These are phyloP conservation scores for Beauveria sp. DNA, from an alignment of 2,329 filamentous ascomycete genomes.

Conservation along the genomic window DNA sequence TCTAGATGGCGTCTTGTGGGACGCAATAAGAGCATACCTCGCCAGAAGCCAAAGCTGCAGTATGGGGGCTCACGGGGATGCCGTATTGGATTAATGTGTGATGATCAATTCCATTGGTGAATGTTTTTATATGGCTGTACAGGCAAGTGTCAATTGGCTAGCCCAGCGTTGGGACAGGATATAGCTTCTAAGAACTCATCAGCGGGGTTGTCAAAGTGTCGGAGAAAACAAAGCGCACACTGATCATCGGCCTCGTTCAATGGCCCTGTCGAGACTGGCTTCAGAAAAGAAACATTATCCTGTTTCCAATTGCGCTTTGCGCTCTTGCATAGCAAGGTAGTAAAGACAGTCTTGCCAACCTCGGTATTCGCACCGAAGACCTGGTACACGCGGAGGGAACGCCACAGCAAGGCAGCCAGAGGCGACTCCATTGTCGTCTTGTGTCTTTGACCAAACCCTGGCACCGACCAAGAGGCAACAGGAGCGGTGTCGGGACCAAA, in stretches of 20 bases:
- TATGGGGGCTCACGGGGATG: slow-evolving; percentile 69
- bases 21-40: slow-evolving; percentile 24
- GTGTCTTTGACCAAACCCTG: neutral
- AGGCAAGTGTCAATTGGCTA: neutral
- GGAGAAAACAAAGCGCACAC: slow-evolving; percentile 34
- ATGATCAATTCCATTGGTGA: slow-evolving; percentile 40
- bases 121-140: slow-evolving; percentile 53
- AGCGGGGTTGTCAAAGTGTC: neutral
- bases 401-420: slow-evolving; percentile 56
- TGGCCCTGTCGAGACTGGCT: slow-evolving; percentile 74
- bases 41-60: slow-evolving; percentile 49
- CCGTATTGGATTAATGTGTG: slow-evolving; percentile 64
- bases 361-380: slow-evolving; percentile 79
- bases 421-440: slow-evolving; percentile 30
- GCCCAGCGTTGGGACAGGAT: neutral
- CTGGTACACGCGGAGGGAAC: slow-evolving; percentile 61
- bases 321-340: slow-evolving; percentile 62
- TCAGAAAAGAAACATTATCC: slow-evolving; percentile 57
- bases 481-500: neutral
- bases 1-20: neutral
- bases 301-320: slow-evolving; percentile 37
- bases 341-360: slow-evolving; percentile 77
- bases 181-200: slow-evolving; percentile 1
- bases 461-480: neutral
- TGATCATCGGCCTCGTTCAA: slow-evolving; percentile 60